These are phyloP conservation scores for Flaveria ramosissima DNA, from an alignment of 129 eudicot genomes.

Conservation along the genomic window DNA sequence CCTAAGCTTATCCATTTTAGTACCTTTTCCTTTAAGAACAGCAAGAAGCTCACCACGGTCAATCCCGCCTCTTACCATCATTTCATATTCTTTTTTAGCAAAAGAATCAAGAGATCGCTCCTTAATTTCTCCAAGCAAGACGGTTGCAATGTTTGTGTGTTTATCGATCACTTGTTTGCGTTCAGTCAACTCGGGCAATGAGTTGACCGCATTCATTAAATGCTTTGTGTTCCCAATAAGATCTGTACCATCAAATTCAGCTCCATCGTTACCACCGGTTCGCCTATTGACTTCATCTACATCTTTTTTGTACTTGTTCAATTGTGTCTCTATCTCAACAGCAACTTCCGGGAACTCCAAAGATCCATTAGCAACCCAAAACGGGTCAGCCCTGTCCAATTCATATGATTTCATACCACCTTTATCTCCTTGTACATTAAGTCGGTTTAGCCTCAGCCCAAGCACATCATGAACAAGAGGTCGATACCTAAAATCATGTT, in stretches of 20 bases:
- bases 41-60: constrained; percentile 75
- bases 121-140: constrained; percentile 81
- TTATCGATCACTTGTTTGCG: constrained; percentile 83
- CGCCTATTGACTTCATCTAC: constrained; percentile 88
- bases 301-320: constrained; percentile 80
- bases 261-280: constrained; percentile 78
- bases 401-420: constrained; percentile 85
- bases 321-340: constrained; percentile 83
- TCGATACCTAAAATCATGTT: constrained; percentile 88
- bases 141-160: constrained; percentile 94
- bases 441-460: constrained; percentile 80
- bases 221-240: constrained; percentile 84
- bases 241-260: constrained; percentile 89
- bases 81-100: constrained; percentile 82
- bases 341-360: constrained; percentile 96
- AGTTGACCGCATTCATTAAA: constrained; percentile 87
- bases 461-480: constrained; percentile 96
- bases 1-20: constrained; percentile 77
- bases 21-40: constrained; percentile 90
- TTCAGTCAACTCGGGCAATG: constrained; percentile 86
- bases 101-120: constrained; percentile 86
- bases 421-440: constrained; percentile 79
- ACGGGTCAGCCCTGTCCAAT: constrained; percentile 73
- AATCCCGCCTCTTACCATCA: constrained; percentile 92
- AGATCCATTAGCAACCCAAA: constrained; percentile 84